phyloP scores from a whole-genome alignment of 805 yeast genomes.

The Nakazawaea molendinolei region DNA sequence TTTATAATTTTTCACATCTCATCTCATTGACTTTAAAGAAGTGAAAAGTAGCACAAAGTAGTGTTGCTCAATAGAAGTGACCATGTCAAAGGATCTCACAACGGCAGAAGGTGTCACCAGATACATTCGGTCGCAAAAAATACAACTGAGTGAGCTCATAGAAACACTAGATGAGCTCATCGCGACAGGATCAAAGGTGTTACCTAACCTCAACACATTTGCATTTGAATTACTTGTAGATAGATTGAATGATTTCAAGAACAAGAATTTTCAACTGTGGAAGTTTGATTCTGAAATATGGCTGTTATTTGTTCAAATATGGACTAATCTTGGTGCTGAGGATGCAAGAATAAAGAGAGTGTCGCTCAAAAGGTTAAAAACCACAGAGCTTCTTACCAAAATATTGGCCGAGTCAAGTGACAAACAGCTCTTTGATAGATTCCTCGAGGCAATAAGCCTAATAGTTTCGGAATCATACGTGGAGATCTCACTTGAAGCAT shows the following conservation, averaged over 20 bases:
- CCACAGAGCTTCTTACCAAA: conserved; percentile 28
- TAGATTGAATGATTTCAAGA: conserved; percentile 39
- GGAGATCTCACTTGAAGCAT: conserved; percentile 14
- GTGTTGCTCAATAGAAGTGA: too few species aligned
- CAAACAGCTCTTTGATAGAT: conserved; percentile 15
- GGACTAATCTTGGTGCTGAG: conserved; percentile 17
- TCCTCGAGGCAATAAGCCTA: conserved; percentile 17
- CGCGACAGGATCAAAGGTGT: conserved; percentile 27
- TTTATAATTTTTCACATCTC: background rate
- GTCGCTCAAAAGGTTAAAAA: conserved; percentile 33
- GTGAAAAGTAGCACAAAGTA: background rate
- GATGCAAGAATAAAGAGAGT: conserved; percentile 30
- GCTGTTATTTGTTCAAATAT: conserved; percentile 36
- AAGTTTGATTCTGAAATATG: conserved; percentile 39
- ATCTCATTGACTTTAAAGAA: background rate
- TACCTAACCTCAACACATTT: conserved; percentile 52
- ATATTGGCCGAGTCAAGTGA: conserved; percentile 18
- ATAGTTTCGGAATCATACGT: conserved; percentile 14
- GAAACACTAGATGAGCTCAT: conserved; percentile 27
- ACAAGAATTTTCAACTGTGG: conserved; percentile 34
- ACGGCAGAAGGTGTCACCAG: conserved; percentile 50
- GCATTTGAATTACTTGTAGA: conserved; percentile 55
- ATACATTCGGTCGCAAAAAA: conserved; percentile 48
- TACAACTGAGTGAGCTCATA: conserved; percentile 35
- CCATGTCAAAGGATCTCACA: background rate